phyloP scores from a whole-genome alignment of 139 green algal species.

The Coelastrella sp. region DNA sequence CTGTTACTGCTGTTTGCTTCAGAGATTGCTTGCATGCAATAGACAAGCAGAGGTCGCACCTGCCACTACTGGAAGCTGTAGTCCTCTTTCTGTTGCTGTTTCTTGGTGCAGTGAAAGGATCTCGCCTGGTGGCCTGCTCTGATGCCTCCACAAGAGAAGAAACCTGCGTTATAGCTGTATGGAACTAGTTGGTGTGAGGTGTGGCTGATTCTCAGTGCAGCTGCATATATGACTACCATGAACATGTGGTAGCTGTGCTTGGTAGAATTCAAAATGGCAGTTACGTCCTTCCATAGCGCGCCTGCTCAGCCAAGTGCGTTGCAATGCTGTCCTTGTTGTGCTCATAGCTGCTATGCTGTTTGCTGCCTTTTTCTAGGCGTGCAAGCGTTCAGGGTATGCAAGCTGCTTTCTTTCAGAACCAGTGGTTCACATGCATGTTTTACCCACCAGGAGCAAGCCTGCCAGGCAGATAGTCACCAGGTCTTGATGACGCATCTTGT shows the following conservation, averaged over 20 bases:
- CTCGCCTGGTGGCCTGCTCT: neutral
- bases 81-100: neutral
- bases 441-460: neutral
- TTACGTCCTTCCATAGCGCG: too few species aligned
- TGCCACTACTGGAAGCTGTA: neutral
- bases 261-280: too few species aligned
- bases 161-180: too few species aligned
- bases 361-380: neutral
- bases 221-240: neutral
- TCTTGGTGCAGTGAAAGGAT: neutral
- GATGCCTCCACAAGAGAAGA: neutral
- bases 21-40: too few species aligned
- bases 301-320: too few species aligned
- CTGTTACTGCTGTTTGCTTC: too few species aligned
- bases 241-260: too few species aligned
- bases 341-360: too few species aligned
- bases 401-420: too few species aligned
- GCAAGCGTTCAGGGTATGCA: neutral
- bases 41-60: neutral
- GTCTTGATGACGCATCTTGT: neutral
- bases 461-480: neutral
- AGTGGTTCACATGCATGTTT: neutral
- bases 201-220: neutral
- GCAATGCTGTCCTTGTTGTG: too few species aligned
- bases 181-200: neutral